Evolutionary conservation across 148 eudicot genomes (phyloP), one percentile per base, ranked within the genome.

Genomic region (Arbutus unedo): DNA sequence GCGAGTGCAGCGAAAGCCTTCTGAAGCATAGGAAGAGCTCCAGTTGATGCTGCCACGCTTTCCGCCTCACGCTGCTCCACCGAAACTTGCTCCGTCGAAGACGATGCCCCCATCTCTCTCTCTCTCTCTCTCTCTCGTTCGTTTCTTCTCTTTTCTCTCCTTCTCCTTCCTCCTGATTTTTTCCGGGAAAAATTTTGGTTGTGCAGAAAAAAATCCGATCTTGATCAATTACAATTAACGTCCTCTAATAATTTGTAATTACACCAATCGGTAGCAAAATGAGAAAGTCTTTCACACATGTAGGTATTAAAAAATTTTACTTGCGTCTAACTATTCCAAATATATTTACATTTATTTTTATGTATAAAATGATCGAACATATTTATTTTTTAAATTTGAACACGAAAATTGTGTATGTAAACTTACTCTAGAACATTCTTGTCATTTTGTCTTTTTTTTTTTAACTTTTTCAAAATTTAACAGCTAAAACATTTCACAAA

Each of bases 21-120:
- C n/a, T 86, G 90, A 66, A 95, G 98, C 55, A 87, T 25, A 23
- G 93, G 86, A 72, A 95, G 93, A 51, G 89, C 89, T 79, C 96
- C 98, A 10, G 89, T 87, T 2, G 98, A 93, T 60, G 91, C 89
- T 11, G 93, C 98, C 81, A 90, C 83, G 16, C 84, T 79, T 83
- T 95, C 98, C n/a, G 90, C 87, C 79, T 95, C 95, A 19, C 82
- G 86, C 81, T 89, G 89, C 77, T 93, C 98, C 56, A 74, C 78
- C 0, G 98, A 79, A 21, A 84, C 81, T 66, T 88, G 84, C 73
- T 85, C 89, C 23, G 84, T 83, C 79, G 91, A 91, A 5, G 91
- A 80, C 19, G 94, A 85, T 59, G 90, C 91, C 31, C 98, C 98
- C 98, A 92, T 92, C 87, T 13, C 77, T 56, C 56, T 41, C n/a